Base-by-base conservation (phyloP, 176 grass and related monocot genomes). In the Chrysopogon serrulatus region DNA sequence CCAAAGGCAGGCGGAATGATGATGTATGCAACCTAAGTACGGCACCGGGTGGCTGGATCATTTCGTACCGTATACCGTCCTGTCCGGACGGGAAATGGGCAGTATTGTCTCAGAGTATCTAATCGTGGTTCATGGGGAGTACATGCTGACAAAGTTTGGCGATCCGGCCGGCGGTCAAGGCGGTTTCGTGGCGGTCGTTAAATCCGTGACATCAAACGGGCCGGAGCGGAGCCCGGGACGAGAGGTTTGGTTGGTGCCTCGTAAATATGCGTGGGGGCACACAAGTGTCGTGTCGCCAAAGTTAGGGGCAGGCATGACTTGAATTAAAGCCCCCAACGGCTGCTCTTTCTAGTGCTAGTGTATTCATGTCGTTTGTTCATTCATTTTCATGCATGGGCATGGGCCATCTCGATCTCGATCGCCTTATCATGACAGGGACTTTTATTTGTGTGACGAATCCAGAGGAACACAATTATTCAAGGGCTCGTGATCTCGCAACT, bases 281-380 rank as follows among this genome's bases (percentile, higher is more conserved):
- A n/a, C 54, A 59, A 56, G 21, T 9, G 61, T 53, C 42, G 30
- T 43, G 54, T 82, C 56, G 27, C 44, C 57, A 56, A 77, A 82
- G 73, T 79, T 86, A 60, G 79, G 79, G 73, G 76, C 73, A 79
- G 79, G 74, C 67, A 41, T 79, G 78, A 37, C 66, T 86, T 86
- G 84, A 90, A 90, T 86, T 79, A 32, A 86, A 86, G 80, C 67
- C 79, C 37, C 64, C 78, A 80, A 2, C 79, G 9, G 49, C 75
- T 18, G 56, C 53, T 30, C 35, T 3, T 15, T 62, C 53, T 61
- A 18, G 54, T 19, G 74, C 45, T 54, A 10, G 43, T 47, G 1
- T 44, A 48, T 16, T 48, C 39, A 71, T n/a, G n/a, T n/a, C n/a
- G n/a, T 81, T 35, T 19, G 14, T 71, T n/a, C 35, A 21, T 53